Conservation (phyloP, 1,284 basidiomycete species). For the Rhodotorula sp. region DNA sequence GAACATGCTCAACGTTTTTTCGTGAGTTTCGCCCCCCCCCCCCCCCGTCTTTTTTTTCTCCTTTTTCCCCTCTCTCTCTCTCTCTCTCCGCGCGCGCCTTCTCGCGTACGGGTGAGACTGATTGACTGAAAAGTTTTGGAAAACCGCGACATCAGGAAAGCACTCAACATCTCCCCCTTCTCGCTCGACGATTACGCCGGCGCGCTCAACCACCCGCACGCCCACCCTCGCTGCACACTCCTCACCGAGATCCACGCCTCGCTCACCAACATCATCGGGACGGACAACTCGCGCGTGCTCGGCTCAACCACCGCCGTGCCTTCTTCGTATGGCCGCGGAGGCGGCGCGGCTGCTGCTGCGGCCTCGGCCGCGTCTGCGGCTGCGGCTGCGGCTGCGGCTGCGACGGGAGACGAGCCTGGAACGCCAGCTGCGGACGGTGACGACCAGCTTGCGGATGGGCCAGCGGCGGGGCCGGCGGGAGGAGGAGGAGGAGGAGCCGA, state of each 20-base stretch:
- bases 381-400: slow-evolving; percentile 35
- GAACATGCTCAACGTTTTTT: slow-evolving; percentile 89
- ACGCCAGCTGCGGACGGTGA: slow-evolving; percentile 16
- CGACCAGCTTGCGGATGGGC: slow-evolving; percentile 23
- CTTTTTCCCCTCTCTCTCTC: too few relatives aligned
- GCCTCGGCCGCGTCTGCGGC: slow-evolving; percentile 46
- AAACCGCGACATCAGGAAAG: too few relatives aligned
- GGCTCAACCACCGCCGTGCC: slow-evolving; percentile 26
- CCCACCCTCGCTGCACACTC: slow-evolving; percentile 69
- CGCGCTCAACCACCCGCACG: slow-evolving; percentile 71
- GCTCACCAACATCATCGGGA: slow-evolving; percentile 77
- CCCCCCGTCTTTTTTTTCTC: too few relatives aligned
- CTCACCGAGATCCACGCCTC: slow-evolving; percentile 84
- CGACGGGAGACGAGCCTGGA: slow-evolving; percentile 42
- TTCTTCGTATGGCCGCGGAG: background rate
- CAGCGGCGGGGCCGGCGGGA: too few relatives aligned
- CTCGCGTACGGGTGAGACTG: too few relatives aligned
- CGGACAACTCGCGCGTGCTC: slow-evolving; percentile 62
- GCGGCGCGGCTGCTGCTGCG: slow-evolving; percentile 6
- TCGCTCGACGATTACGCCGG: slow-evolving; percentile 91
- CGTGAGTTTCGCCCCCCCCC: too few relatives aligned
- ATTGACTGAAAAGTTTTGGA: too few relatives aligned
- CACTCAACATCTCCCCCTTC: slow-evolving; percentile 83
- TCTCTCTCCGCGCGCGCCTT: too few relatives aligned
- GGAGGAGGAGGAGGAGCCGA: slow-evolving; percentile 3